phyloP scores from a whole-genome alignment of 176 grass and related monocot species.

The Echinochloa phyllopogon region DNA sequence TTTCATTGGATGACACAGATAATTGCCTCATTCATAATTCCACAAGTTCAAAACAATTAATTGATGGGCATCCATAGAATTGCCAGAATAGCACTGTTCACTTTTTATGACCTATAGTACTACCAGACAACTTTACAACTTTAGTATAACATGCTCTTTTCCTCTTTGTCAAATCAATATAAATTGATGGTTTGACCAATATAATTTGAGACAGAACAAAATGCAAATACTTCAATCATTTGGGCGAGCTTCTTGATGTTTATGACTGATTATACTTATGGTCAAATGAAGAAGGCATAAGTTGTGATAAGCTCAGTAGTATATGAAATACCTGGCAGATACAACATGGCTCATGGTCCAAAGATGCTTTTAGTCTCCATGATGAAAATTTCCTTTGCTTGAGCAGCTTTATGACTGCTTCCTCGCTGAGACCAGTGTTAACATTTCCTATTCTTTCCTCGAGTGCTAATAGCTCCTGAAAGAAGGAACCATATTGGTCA shows the following conservation, averaged over 20 bases:
- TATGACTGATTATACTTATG: neutral
- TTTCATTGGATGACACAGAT: neutral
- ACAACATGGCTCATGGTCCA: slow-evolving; percentile 68
- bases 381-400: slow-evolving; percentile 66
- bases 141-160: neutral
- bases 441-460: slow-evolving; percentile 87
- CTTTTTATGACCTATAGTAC: neutral
- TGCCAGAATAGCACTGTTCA: no score
- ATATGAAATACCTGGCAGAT: slow-evolving; percentile 76
- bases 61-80: neutral
- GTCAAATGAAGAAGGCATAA: neutral
- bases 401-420: slow-evolving; percentile 50
- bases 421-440: slow-evolving; percentile 65
- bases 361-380: slow-evolving; percentile 49
- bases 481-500: slow-evolving; percentile 34
- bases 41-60: neutral
- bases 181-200: neutral
- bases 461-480: slow-evolving; percentile 70
- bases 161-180: neutral
- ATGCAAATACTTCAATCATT: slow-evolving; percentile 23
- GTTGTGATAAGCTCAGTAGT: slow-evolving; percentile 5
- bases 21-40: neutral
- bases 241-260: neutral
- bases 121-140: neutral
- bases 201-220: neutral